These are phyloP conservation scores for Boletales sp. DNA, from an alignment of 768 basidiomycete species.

Conservation along the genomic window DNA sequence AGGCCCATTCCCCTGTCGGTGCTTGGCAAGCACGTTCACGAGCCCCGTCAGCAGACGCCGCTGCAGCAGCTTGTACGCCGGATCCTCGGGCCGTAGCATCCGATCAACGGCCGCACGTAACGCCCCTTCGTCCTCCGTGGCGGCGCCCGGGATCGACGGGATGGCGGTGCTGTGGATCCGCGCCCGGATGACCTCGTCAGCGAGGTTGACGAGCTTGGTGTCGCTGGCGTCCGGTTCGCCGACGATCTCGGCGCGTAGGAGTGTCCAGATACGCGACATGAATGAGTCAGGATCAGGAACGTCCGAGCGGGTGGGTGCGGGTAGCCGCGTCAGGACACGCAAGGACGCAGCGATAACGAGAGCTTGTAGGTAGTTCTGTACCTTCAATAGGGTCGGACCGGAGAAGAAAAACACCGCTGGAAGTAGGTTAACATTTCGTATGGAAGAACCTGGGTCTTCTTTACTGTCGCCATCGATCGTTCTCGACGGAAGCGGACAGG, in stretches of 20 bases:
- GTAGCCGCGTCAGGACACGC: constrained; percentile 50
- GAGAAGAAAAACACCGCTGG: constrained; percentile 68
- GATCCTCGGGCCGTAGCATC: constrained; percentile 57
- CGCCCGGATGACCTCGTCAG: constrained; percentile 67
- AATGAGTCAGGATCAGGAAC: constrained; percentile 35
- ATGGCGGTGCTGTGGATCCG: constrained; percentile 28
- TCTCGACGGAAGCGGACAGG: constrained; percentile 29
- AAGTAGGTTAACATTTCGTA: constrained; percentile 38
- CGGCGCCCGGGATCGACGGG: not conserved
- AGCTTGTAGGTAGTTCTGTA: constrained; percentile 72
- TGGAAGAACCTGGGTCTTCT: not conserved
- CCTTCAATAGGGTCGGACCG: constrained; percentile 46
- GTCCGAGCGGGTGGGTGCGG: constrained; percentile 11
- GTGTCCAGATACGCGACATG: constrained; percentile 59
- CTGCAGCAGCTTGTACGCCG: constrained; percentile 63
- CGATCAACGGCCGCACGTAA: constrained; percentile 62
- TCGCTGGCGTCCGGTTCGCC: constrained; percentile 28
- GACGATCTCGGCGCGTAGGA: constrained; percentile 56
- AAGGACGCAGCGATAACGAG: constrained; percentile 62
- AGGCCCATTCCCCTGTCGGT: constrained; percentile 16
- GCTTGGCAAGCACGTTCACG: constrained; percentile 24
- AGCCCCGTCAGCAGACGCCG: constrained; percentile 49
- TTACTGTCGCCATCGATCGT: not conserved
- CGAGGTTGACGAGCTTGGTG: constrained; percentile 64
- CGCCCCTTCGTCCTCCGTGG: constrained; percentile 43